Base-by-base conservation (phyloP, 306 rosid species). In the Mucuna pruriens region DNA sequence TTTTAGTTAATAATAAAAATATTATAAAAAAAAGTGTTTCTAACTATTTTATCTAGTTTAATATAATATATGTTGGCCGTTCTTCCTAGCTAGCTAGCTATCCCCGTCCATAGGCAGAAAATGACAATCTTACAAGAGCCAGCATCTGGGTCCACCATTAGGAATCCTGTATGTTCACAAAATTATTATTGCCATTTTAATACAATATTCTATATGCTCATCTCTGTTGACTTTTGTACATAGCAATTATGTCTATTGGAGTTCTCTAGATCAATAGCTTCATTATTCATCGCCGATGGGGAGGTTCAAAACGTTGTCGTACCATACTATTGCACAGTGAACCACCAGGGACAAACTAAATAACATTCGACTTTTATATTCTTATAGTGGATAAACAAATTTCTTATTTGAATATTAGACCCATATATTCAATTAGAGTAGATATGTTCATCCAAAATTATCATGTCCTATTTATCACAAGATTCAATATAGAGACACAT, bases 141-240 rank as follows among this genome's bases (percentile, higher is more conserved):
- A 63, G 13, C 44, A 6, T 65, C 8, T 65, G 71, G 71, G 71
- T 65, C 71, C 71, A 17, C 29, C 16, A 29, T 34, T 65, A 65
- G 71, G 71, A 65, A 34, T 17, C n/a, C 16, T 36, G 48, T 34
- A 64, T 64, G 7, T 64, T 36, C 71, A 65, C 5, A 65, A 36
- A 36, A n/a, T n/a, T n/a, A 36, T 36, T 34, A 65, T 17, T 17
- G 29, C 71, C 71, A 65, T 65, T 36, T 65, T 65, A 65, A n/a
- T 17, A 65, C 71, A 34, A 36, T 17, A 65, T 65, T 65, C 70
- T 36, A 36, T 39, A 34, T 65, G 16, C 9, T 65, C 9, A 65
- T 65, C 16, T 36, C 8, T 65, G 48, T 36, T 65, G 71, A 65
- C 48, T 65, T 65, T 34, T 65, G 29, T 1, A 65, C 48, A 19